Percentiles rank a stretch among this genome's conserved stretches.
Conservation (phyloP, 805 yeast genomes). For the Ogataea nonfermentans region DNA sequence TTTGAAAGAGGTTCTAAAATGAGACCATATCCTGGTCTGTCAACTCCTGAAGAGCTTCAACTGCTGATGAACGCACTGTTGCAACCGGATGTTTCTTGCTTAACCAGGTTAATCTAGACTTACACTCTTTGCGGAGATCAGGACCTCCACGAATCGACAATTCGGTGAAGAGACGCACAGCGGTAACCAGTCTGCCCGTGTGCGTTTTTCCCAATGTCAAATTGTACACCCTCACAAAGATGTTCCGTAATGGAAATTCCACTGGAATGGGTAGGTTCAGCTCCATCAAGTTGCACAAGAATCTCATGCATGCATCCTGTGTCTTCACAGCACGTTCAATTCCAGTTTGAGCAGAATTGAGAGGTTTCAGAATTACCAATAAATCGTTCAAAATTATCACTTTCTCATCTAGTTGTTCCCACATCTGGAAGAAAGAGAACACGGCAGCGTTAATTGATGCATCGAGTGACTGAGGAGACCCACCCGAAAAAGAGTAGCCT, state of each 20-base stretch:
- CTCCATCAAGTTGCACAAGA: conserved; percentile 41
- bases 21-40: conserved; percentile 9
- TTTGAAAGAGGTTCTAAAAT: conserved; percentile 56
- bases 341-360: conserved; percentile 3
- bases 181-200: conserved; percentile 36
- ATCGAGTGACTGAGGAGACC: conserved; percentile 52
- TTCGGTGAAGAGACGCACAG: conserved; percentile 43
- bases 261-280: conserved; percentile 34
- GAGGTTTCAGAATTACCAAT: conserved; percentile 30
- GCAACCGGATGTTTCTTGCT: conserved; percentile 25
- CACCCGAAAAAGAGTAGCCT: conserved; percentile 54
- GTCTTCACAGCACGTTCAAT: conserved; percentile 21
- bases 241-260: conserved; percentile 30
- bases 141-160: conserved; percentile 3
- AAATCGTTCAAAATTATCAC: conserved; percentile 23
- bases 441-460: conserved; percentile 43
- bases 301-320: conserved; percentile 26
- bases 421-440: conserved; percentile 33
- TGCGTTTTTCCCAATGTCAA: conserved; percentile 51
- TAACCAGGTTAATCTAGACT: conserved; percentile 25
- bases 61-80: conserved; percentile 18
- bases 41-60: conserved; percentile 24
- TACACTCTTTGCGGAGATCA: conserved; percentile 14
- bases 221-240: conserved; percentile 52
- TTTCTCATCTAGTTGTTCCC: conserved; percentile 16